Conservation (phyloP, 805 yeast species). For the Candida odintsovae region DNA sequence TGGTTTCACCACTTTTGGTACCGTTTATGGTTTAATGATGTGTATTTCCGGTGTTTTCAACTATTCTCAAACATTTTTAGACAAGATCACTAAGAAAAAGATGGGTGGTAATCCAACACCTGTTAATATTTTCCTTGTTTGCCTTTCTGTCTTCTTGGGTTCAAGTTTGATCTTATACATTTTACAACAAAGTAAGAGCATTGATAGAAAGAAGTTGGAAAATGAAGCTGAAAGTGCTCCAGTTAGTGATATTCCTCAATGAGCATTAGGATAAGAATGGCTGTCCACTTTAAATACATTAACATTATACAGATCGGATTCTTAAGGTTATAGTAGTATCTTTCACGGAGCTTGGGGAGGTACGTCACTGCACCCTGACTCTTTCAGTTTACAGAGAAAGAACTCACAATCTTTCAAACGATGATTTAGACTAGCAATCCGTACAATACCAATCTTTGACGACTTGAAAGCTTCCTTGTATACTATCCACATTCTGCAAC, state of each 20-base stretch:
- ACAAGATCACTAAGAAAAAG: slow-evolving; percentile 58
- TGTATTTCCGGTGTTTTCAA: slow-evolving; percentile 80
- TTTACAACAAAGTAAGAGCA: slow-evolving; percentile 30
- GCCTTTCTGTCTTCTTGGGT: slow-evolving; percentile 41
- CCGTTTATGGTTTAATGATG: slow-evolving; percentile 82
- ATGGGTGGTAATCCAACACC: slow-evolving; percentile 79
- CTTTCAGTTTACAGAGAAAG: too few relatives aligned
- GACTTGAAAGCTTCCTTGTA: too few relatives aligned
- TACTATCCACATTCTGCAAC: too few relatives aligned
- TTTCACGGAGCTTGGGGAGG: too few relatives aligned
- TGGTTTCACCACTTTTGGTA: slow-evolving; percentile 89
- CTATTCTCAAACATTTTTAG: slow-evolving; percentile 64
- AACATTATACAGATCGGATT: too few relatives aligned
- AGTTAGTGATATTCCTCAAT: slow-evolving; percentile 38
- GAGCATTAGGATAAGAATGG: background rate
- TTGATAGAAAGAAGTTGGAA: slow-evolving; percentile 48
- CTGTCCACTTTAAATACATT: too few relatives aligned
- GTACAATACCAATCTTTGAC: too few relatives aligned
- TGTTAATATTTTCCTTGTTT: slow-evolving; percentile 52
- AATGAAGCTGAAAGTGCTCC: slow-evolving; percentile 60
- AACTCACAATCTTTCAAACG: too few relatives aligned
- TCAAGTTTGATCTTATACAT: slow-evolving; percentile 23
- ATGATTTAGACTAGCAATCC: too few relatives aligned
- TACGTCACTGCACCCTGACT: too few relatives aligned
- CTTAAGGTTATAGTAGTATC: too few relatives aligned